These are phyloP conservation scores for Candida pseudofarinosa DNA, from an alignment of 805 yeast genomes.

Conservation along the genomic window DNA sequence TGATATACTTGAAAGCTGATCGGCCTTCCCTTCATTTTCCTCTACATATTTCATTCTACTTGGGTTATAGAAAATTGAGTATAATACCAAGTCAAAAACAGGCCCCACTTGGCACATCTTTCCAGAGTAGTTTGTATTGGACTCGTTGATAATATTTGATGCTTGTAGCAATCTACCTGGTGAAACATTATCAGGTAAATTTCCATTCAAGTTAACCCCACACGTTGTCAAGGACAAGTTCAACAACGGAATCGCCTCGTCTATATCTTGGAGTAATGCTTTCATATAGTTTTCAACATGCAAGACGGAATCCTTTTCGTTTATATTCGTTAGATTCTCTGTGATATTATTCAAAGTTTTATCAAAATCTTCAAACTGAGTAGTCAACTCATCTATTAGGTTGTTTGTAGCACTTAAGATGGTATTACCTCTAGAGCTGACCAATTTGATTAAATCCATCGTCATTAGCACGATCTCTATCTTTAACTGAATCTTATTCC, in stretches of 20 bases:
- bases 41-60: constrained; percentile 34
- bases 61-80: constrained; percentile 60
- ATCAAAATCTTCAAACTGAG: constrained; percentile 57
- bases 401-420: constrained; percentile 50
- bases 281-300: constrained; percentile 50
- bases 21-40: constrained; percentile 11
- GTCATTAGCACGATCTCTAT: constrained; percentile 61
- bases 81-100: constrained; percentile 50
- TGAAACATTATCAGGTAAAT: constrained; percentile 50
- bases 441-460: constrained; percentile 60
- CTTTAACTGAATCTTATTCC: constrained; percentile 49
- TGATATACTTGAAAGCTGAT: constrained; percentile 40
- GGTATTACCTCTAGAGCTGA: constrained; percentile 60
- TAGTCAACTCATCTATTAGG: constrained; percentile 51
- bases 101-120: constrained; percentile 51
- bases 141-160: constrained; percentile 38
- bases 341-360: constrained; percentile 40
- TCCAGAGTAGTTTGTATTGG: constrained; percentile 22
- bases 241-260: constrained; percentile 65
- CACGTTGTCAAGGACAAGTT: constrained; percentile 64
- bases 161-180: constrained; percentile 69
- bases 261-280: constrained; percentile 48
- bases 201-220: constrained; percentile 55
- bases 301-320: constrained; percentile 35
- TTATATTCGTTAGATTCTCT: constrained; percentile 21